Evolutionary conservation across 306 rosid species (phyloP).

Genomic region (Quercus parvula): DNA sequence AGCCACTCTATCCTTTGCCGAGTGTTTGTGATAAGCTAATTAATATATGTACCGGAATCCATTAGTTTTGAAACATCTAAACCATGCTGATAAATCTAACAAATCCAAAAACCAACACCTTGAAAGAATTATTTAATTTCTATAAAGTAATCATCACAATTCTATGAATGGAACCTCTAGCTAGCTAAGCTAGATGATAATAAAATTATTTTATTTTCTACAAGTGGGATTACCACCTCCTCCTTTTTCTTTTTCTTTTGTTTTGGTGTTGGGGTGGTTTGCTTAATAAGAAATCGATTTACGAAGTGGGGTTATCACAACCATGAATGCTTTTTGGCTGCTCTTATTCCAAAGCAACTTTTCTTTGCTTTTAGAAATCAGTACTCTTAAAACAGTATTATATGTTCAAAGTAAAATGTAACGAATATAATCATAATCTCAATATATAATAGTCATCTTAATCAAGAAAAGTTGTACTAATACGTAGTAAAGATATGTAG

Average conservation of each 20-base stretch:
- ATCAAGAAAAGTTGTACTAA: background rate
- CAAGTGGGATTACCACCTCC: constrained; percentile 31
- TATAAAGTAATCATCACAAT: constrained; percentile 16
- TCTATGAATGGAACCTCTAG: background rate
- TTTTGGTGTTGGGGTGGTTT: background rate
- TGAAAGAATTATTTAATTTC: constrained; percentile 4
- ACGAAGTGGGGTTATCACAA: constrained; percentile 32
- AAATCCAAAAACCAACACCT: background rate
- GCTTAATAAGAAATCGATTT: background rate
- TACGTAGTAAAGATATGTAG: constrained; percentile 8
- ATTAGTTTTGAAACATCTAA: background rate
- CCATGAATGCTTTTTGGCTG: constrained; percentile 23
- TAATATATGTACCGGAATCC: constrained; percentile 2
- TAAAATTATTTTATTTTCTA: constrained; percentile 7
- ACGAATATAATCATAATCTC: constrained; percentile 23
- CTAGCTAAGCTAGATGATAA: background rate
- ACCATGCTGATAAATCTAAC: background rate
- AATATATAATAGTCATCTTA: background rate
- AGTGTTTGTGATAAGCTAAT: background rate
- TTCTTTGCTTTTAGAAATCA: constrained; percentile 4
- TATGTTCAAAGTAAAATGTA: constrained; percentile 10
- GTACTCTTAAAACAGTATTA: background rate
- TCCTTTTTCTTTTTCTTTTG: background rate
- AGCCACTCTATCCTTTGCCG: background rate
- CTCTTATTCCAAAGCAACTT: constrained; percentile 7